Conservation (phyloP, 108 stramenopile species). For the Nitzschia putrida region DNA sequence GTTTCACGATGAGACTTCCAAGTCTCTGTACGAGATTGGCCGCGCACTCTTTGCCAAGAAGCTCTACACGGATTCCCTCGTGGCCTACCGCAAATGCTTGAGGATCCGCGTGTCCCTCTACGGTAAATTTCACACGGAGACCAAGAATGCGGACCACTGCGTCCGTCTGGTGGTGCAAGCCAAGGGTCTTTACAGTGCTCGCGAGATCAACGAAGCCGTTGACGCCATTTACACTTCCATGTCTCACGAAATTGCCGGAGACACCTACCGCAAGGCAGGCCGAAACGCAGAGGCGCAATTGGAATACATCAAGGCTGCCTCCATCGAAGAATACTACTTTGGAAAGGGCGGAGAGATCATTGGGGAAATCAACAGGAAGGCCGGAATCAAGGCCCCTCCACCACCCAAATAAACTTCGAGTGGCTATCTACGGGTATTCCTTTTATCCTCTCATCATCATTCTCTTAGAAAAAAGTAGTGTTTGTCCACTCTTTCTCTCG, state of each 20-base stretch:
- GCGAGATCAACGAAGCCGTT: constrained; percentile 44
- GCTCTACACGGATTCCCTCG: constrained; percentile 36
- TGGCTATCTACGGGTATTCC: too few relatives aligned
- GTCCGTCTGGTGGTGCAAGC: constrained; percentile 45
- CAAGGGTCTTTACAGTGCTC: constrained; percentile 42
- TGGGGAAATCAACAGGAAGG: constrained; percentile 45
- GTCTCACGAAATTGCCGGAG: constrained; percentile 39
- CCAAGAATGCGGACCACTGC: constrained; percentile 51
- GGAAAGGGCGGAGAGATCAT: constrained; percentile 42
- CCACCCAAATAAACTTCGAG: constrained; percentile 17
- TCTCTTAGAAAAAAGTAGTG: too few relatives aligned
- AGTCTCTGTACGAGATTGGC: constrained; percentile 44
- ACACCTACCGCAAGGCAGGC: constrained; percentile 48
- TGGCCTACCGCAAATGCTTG: constrained; percentile 40
- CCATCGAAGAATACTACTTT: constrained; percentile 45
- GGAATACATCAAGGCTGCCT: constrained; percentile 47
- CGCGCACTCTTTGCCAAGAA: constrained; percentile 40
- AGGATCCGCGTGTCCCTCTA: constrained; percentile 43
- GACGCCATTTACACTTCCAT: constrained; percentile 39
- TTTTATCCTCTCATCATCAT: too few relatives aligned
- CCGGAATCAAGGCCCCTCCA: constrained; percentile 48
- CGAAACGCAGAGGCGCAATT: constrained; percentile 45
- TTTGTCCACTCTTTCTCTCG: too few relatives aligned
- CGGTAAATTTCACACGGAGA: constrained; percentile 46
- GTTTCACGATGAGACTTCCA: constrained; percentile 46